Evolutionary conservation across 2,329 filamentous ascomycete species (phyloP).

Genomic region (Alternaria viburni): DNA sequence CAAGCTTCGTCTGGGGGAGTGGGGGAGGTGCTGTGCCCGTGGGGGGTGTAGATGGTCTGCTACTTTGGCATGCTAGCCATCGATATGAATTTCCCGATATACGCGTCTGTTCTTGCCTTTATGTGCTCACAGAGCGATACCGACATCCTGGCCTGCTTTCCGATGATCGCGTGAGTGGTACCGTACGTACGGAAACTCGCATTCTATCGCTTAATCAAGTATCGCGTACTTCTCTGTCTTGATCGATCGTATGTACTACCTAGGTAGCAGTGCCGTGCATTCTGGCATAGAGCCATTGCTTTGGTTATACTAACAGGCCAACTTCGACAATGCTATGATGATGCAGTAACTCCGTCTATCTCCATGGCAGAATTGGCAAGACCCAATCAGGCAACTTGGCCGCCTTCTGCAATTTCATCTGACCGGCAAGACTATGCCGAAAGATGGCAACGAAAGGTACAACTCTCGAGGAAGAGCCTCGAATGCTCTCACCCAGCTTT

Average conservation of each 20-base stretch:
- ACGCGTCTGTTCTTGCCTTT: not conserved
- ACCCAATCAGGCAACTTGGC: not conserved
- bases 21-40: not conserved
- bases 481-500: not conserved
- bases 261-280: not conserved
- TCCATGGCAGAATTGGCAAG: not conserved
- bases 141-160: not conserved
- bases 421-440: not conserved
- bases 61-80: not conserved
- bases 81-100: not conserved
- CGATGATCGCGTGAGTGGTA: not conserved
- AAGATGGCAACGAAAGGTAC: not conserved
- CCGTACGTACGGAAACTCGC: not conserved
- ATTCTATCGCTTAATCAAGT: conserved; percentile 2
- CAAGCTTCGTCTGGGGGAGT: conserved; percentile 17
- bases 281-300: not conserved
- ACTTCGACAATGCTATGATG: not conserved
- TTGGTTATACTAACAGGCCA: not conserved
- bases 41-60: not conserved
- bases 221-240: not conserved
- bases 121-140: not conserved
- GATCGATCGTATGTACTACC: not conserved
- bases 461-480: not conserved
- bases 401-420: not conserved
- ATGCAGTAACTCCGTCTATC: not conserved